Base-by-base conservation (phyloP, 768 basidiomycete genomes). In the Holtermannia corniformis region DNA sequence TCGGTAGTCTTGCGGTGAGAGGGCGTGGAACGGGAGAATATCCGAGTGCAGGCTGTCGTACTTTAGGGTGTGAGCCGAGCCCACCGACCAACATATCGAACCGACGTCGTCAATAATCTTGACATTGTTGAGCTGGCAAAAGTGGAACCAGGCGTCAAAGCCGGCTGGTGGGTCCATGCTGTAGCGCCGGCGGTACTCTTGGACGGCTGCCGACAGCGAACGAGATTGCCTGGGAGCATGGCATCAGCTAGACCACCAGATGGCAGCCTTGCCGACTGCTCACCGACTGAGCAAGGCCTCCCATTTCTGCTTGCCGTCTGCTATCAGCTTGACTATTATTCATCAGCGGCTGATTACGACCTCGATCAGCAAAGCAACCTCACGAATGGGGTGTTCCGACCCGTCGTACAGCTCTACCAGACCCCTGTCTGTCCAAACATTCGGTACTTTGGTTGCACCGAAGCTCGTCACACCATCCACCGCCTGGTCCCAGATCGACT, bases 131-230 rank as follows among this genome's bases (percentile, higher is more conserved):
- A 63, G 50, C 44, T 64, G 55, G 42, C 61, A 64, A 49, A 64
- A 72, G 13, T 49, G 54, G 54, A 65, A 93, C 93, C 93, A 96
- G 20, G 78, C 75, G 65, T 91, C 92, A 59, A 96, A 99, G 0
- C 92, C 93, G 32, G 77, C 79, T 0, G 95, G 93, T 5, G 95
- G 95, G 27, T 80, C 73, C 27, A 87, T 80, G 5, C 75, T 74
- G 68, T 95, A 91, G 48, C 95, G 76, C 52, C 77, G 73, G 60
- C 76, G 81, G 74, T 99, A 99, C 72, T 95, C 90, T 4, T 65
- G 68, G 0, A 89, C 87, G 0, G 92, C 93, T 12, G 79, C 80
- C 37, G 74, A 73, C 26, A 97, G 78, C 0, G 86, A 85, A 59
- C 77, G 80, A 68, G 87, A 90, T 75, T 97, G 95, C 23, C 49